Base-by-base conservation (phyloP, 192 early-diverging fungal species). In the Geosiphon pyriformis region DNA sequence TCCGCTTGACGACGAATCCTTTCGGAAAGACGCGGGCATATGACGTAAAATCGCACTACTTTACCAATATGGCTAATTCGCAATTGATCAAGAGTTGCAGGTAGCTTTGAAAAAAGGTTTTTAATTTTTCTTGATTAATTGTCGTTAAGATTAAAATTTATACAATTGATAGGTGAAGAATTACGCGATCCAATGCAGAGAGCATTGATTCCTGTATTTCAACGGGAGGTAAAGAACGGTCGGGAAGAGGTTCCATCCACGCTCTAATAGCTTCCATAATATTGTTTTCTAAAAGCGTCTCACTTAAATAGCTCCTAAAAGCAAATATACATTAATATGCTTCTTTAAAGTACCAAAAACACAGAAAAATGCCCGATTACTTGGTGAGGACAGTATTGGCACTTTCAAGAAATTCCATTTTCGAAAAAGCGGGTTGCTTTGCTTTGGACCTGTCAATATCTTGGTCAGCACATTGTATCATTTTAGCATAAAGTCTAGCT, bases 161-260 rank as follows among this genome's bases (percentile, higher is more conserved):
- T 33, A 26, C 23, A 3, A 48, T 35, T 17, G 0, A 37, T 18
- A 22, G 6, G 2, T 29, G 48, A 25, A 48, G 8, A 17, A 25
- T 56, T 73, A 92, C 75, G 72, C 83, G 90, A 29, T 72, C 67
- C 23, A 94, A 71, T 18, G 82, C 67, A n/a, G 78, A 75, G 29
- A 95, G 75, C 81, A 94, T 81, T 31, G 81, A 77, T 52, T 71
- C 80, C 65, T 94, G 92, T 60, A 95, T 84, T 68, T 92, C 91
- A 49, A 93, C 76, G 67, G 79, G 86, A 4, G 93, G 93, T 72
- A 95, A 76, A 15, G 90, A 88, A 22, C 89, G 87, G 72, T 94
- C 92, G 23, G 87, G 84, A 23, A 95, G 74, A 17, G 93, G 93
- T 72, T 95, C 93, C n/a, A 95, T 77, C 92, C 92, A 95, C 11